Base-by-base conservation (phyloP, 2,329 filamentous ascomycete species). In the Leptoxyphium fumago region DNA sequence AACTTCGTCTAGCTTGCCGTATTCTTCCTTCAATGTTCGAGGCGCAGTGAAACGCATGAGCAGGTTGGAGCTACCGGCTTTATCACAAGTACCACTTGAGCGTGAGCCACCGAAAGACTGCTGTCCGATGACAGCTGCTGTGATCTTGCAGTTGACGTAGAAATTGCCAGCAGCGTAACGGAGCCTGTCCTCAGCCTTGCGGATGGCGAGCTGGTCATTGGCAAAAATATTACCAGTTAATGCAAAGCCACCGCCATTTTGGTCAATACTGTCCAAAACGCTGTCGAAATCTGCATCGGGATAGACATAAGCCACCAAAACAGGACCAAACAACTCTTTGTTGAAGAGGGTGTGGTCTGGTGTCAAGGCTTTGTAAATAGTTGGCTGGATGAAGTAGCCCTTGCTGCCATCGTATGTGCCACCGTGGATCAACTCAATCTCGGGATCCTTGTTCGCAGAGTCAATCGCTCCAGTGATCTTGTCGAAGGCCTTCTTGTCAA, bases 131-230 rank as follows among this genome's bases (percentile, higher is more conserved):
- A 74, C 64, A 0, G 73, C 69, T 1, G 69, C 73, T 1, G 73
- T 77, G 43, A 69, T 73, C 62, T 76, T 76, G 59, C 69, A 73
- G 57, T 76, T 76, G 44, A 73, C 62, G 55, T 76, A 76, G 41
- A 77, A 71, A 61, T 75, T 77, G 40, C 73, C 74, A 9, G 72
- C 73, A 11, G 71, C 62, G 52, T 74, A 71, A 38, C 71, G 66
- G 18, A 77, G 65, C 13, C 61, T 61, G 17, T 70, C 64, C 57
- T 74, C 68, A 1, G 72, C 73, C 45, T 71, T 60, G 2, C 68
- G 65, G 30, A 73, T 64, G 8, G 68, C 72, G 10, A 55, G 55
- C 1, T 66, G 67, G 51, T 72, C 69, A 6, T 64, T 61, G 32
- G 70, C 69, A 52, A 74, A 74, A 40, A 74, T 63, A 3, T 67